Evolutionary conservation across 208 protist species (phyloP).

Genomic region (Trypanosoma congolense): DNA sequence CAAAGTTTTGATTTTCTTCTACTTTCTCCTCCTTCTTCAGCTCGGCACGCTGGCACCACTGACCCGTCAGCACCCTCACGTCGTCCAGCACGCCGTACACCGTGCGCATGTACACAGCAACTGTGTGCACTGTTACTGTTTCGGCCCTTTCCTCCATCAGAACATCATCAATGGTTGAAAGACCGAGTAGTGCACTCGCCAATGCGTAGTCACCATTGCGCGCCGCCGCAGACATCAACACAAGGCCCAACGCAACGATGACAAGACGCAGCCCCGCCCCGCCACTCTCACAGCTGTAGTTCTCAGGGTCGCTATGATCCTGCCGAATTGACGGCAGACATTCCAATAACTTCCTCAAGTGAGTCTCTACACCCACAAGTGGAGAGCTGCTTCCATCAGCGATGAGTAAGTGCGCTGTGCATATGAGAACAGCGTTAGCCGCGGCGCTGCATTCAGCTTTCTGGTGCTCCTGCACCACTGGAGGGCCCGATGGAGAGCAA

Average conservation of each 20-base stretch:
- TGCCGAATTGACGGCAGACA: not conserved
- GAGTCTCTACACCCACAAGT: conserved; percentile 2
- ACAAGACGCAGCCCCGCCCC: conserved; percentile 10
- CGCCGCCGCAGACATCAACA: conserved; percentile 16
- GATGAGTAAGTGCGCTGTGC: conserved; percentile 1
- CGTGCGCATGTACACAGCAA: conserved; percentile 25
- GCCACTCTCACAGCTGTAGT: not conserved
- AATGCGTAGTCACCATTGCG: conserved; percentile 31
- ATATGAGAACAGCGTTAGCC: conserved; percentile 7
- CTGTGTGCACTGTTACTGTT: conserved; percentile 15
- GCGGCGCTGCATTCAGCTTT: not conserved
- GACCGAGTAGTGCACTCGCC: conserved; percentile 23
- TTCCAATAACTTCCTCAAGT: not conserved
- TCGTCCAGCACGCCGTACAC: conserved; percentile 15
- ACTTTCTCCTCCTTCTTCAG: conserved; percentile 16
- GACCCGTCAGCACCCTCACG: conserved; percentile 15
- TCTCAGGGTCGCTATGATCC: not conserved
- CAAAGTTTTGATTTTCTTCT: not conserved
- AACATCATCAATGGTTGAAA: conserved; percentile 9
- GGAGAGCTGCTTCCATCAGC: conserved; percentile 3
- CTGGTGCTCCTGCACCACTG: not conserved
- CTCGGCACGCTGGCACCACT: too few species aligned
- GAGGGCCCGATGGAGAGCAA: not conserved
- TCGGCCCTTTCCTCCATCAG: conserved; percentile 12
- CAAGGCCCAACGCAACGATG: conserved; percentile 10